Conservation (phyloP, 2,329 filamentous ascomycete species). For the Paracamarosporium sp. region DNA sequence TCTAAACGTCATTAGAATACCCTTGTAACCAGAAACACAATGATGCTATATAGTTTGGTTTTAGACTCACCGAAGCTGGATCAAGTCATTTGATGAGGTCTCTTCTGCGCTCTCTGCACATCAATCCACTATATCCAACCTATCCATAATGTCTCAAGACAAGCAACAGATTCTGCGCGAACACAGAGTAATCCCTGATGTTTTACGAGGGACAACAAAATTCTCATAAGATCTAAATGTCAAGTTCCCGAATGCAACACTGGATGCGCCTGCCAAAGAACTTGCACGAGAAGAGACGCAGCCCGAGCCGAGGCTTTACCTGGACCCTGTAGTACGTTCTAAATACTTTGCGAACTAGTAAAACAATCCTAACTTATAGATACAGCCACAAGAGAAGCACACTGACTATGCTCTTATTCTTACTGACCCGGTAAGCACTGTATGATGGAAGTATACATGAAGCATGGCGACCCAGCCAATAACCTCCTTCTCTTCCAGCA, state of each 20-base stretch:
- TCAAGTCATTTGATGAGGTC: neutral
- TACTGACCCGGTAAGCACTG: conserved; percentile 22
- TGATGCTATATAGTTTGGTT: neutral
- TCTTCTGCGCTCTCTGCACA: neutral
- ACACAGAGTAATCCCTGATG: conserved; percentile 27
- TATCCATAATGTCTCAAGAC: neutral
- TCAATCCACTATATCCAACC: neutral
- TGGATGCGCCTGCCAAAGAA: conserved; percentile 21
- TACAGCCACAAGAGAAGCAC: conserved; percentile 17
- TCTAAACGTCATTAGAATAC: neutral
- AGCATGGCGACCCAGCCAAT: too few species aligned
- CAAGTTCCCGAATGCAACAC: conserved; percentile 20
- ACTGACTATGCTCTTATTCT: conserved; percentile 25
- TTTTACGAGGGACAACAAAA: conserved; percentile 15
- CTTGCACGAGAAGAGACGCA: conserved; percentile 23
- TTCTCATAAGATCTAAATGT: conserved; percentile 20
- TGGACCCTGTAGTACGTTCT: conserved; percentile 18
- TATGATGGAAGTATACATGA: neutral
- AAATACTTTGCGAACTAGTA: neutral
- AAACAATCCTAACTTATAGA: neutral
- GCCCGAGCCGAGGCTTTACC: conserved; percentile 19
- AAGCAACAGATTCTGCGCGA: conserved; percentile 12
- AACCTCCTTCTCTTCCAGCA: neutral
- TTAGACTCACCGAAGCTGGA: neutral
- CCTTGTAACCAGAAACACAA: neutral